A percentile compares a stretch with the other conserved stretches of the same genome.
phyloP scores from a whole-genome alignment of 148 eudicot species.

The Polygonum aviculare region DNA sequence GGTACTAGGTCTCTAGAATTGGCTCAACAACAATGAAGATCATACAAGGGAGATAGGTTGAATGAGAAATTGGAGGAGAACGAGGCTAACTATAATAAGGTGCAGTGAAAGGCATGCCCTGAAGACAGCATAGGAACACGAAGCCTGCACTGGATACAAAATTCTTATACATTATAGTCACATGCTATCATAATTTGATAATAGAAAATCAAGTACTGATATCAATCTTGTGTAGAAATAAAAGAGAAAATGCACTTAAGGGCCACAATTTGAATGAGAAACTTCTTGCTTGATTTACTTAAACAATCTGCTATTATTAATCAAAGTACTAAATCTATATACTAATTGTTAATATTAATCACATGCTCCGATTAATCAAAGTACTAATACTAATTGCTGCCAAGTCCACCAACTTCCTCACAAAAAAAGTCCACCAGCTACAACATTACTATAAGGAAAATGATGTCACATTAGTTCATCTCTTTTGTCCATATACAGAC shows the following conservation, averaged over 20 bases:
- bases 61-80: not conserved
- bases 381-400: not conserved
- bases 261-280: not conserved
- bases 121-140: not conserved
- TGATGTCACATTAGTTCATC: not conserved
- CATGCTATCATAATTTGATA: not conserved
- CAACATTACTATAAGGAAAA: not conserved
- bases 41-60: not conserved
- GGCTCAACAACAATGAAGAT: not conserved
- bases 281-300: not conserved
- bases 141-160: not conserved
- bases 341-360: too few relatives aligned
- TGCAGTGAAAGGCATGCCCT: not conserved
- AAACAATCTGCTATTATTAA: not conserved
- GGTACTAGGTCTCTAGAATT: not conserved
- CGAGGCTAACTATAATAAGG: not conserved
- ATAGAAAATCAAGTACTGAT: too few relatives aligned
- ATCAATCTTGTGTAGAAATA: not conserved
- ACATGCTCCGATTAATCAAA: too few relatives aligned
- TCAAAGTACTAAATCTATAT: not conserved
- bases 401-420: not conserved
- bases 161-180: not conserved
- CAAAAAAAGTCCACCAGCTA: too few relatives aligned
- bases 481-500: not conserved
- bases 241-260: not conserved